Evolutionary conservation across 495 filamentous ascomycete species (phyloP).

Genomic region (Penicillium turbatum): DNA sequence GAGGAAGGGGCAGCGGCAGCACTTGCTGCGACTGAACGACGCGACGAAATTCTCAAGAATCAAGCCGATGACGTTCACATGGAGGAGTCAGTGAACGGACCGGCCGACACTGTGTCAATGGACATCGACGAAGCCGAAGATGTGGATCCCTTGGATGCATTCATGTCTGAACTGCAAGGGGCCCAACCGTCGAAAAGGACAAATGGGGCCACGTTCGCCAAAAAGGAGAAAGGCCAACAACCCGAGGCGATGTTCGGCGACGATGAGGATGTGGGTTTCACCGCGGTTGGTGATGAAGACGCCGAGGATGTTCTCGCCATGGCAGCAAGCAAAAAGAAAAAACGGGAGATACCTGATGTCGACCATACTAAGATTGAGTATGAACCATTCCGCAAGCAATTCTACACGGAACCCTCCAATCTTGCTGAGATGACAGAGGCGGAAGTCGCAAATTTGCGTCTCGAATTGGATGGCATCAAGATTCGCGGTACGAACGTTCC

Average conservation of each 20-base stretch:
- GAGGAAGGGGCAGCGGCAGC: constrained; percentile 84
- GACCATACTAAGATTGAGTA: constrained; percentile 84
- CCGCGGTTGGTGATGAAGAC: constrained; percentile 63
- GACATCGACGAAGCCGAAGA: constrained; percentile 61
- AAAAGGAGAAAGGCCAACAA: constrained; percentile 48
- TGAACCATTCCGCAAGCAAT: constrained; percentile 82
- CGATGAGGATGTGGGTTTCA: constrained; percentile 72
- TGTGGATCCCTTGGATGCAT: constrained; percentile 89
- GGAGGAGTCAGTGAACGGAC: constrained; percentile 45
- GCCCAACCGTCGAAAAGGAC: constrained; percentile 41
- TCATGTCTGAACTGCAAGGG: constrained; percentile 79
- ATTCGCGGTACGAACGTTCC: constrained; percentile 80
- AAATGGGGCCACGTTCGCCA: constrained; percentile 41
- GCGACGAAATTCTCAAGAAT: constrained; percentile 63
- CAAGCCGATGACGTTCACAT: constrained; percentile 42
- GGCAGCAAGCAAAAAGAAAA: constrained; percentile 81
- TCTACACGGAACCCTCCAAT: constrained; percentile 88
- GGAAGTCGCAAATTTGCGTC: constrained; percentile 72
- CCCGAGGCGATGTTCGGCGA: constrained; percentile 84
- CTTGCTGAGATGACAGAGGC: constrained; percentile 79
- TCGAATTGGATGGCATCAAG: constrained; percentile 94
- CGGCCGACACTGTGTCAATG: constrained; percentile 25
- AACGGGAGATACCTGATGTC: constrained; percentile 85
- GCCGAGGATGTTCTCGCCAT: constrained; percentile 83
- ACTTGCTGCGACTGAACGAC: constrained; percentile 70